Evolutionary conservation across 768 basidiomycete genomes (phyloP).

Genomic region (Agaricus subrufescens): DNA sequence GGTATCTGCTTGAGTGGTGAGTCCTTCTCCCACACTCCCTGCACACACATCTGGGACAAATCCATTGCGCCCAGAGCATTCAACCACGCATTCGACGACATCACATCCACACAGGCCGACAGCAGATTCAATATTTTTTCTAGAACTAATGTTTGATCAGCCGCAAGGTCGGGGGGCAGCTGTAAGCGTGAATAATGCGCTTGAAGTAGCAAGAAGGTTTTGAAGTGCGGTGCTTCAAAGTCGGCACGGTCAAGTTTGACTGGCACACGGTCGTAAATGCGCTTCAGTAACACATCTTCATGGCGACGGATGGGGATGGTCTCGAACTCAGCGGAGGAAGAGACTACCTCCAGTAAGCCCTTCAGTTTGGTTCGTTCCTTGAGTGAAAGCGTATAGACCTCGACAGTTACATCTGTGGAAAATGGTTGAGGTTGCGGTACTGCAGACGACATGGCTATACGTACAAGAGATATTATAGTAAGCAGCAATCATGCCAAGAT

Average conservation of each 20-base stretch:
- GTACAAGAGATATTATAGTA: slow-evolving; percentile 91
- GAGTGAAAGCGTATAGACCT: slow-evolving; percentile 92
- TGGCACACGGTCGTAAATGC: slow-evolving; percentile 94
- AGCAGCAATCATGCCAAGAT: slow-evolving; percentile 97
- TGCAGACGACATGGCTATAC: slow-evolving; percentile 20
- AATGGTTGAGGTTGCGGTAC: background rate
- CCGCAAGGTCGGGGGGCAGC: slow-evolving; percentile 88
- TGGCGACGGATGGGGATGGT: slow-evolving; percentile 91
- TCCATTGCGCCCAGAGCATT: slow-evolving; percentile 97
- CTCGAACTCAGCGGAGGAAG: slow-evolving; percentile 96
- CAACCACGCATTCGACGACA: slow-evolving; percentile 95
- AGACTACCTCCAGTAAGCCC: slow-evolving; percentile 93
- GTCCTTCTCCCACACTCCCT: slow-evolving; percentile 97
- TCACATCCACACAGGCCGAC: slow-evolving; percentile 95
- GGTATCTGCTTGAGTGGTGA: slow-evolving; percentile 95
- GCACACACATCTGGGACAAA: slow-evolving; percentile 96
- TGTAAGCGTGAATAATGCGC: slow-evolving; percentile 94
- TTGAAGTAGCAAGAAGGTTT: slow-evolving; percentile 94
- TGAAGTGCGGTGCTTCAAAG: slow-evolving; percentile 96
- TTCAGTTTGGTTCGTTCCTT: slow-evolving; percentile 97
- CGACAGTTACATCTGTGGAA: slow-evolving; percentile 82
- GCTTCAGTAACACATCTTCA: slow-evolving; percentile 78
- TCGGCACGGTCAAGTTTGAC: slow-evolving; percentile 83
- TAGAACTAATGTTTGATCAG: slow-evolving; percentile 84
- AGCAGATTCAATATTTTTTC: slow-evolving; percentile 88